A percentile compares a stretch with the other conserved stretches of the same genome.
Evolutionary conservation across 257 asterid species (phyloP).

Genomic region (Solanum ahanhuiri): DNA sequence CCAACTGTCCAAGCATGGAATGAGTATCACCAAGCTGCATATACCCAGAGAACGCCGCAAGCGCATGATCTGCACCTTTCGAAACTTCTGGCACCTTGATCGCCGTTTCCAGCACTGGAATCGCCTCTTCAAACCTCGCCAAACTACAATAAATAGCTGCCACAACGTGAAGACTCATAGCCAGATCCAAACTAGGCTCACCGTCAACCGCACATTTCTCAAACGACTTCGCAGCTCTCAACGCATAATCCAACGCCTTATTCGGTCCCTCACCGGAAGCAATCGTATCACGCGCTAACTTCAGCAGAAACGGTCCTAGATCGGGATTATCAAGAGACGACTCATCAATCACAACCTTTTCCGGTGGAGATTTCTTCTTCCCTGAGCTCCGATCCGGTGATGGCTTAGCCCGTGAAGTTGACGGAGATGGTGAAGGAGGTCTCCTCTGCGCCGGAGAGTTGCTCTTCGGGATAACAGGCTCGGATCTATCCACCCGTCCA

Average conservation of each 20-base stretch:
- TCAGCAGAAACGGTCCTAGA: slow-evolving; percentile 89
- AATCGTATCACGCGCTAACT: slow-evolving; percentile 83
- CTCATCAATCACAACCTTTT: slow-evolving; percentile 43
- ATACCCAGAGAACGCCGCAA: slow-evolving; percentile 82
- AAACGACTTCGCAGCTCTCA: slow-evolving; percentile 75
- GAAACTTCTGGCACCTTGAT: slow-evolving; percentile 70
- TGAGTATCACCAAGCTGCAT: slow-evolving; percentile 97
- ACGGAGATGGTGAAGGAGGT: slow-evolving; percentile 89
- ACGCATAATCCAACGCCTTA: slow-evolving; percentile 78
- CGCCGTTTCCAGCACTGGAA: slow-evolving; percentile 85
- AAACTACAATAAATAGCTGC: slow-evolving; percentile 98
- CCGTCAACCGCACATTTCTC: slow-evolving; percentile 70
- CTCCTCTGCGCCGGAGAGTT: slow-evolving; percentile 68
- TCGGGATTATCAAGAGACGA: slow-evolving; percentile 93
- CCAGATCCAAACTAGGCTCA: slow-evolving; percentile 85
- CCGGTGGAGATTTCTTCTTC: slow-evolving; percentile 82
- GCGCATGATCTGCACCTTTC: slow-evolving; percentile 94
- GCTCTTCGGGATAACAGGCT: slow-evolving; percentile 24
- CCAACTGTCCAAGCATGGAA: slow-evolving; percentile 97
- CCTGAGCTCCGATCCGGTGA: slow-evolving; percentile 85
- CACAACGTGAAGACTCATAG: slow-evolving; percentile 91
- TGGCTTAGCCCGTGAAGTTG: slow-evolving; percentile 84
- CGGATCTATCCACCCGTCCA: slow-evolving; percentile 63
- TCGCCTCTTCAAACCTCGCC: slow-evolving; percentile 85
- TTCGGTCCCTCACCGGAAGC: slow-evolving; percentile 88